Conservation (phyloP, 306 rosid species). For the Sindora glabra region DNA sequence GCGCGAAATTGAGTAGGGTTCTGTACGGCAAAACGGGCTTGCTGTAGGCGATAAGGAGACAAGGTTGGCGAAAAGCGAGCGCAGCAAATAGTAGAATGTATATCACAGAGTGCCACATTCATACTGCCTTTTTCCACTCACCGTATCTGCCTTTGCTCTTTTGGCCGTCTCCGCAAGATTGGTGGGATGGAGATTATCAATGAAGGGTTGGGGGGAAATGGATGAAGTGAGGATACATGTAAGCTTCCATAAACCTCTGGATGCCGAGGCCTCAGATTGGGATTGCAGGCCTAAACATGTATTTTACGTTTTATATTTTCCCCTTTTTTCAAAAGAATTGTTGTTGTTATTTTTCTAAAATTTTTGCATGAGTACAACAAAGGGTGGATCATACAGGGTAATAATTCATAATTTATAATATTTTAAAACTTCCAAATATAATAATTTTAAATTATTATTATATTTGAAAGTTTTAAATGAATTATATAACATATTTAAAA, state of each 20-base stretch:
- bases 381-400: no score
- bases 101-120: slow-evolving; percentile 8
- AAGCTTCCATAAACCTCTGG: no score
- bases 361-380: no score
- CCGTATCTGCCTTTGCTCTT: neutral
- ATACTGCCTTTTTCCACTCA: neutral
- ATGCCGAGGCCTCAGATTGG: no score
- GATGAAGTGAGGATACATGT: neutral
- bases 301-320: no score
- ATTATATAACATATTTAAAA: no score
- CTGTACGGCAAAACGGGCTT: neutral
- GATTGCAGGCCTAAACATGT: neutral
- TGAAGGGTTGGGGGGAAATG: neutral
- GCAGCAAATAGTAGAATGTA: slow-evolving; percentile 18
- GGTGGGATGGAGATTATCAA: neutral
- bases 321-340: no score
- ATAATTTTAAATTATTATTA: no score
- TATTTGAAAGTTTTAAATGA: no score
- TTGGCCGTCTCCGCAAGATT: neutral
- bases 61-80: neutral
- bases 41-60: neutral
- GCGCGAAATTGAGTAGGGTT: slow-evolving; percentile 34
- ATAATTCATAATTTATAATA: no score
- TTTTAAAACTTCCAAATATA: no score
- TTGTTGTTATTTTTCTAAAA: no score